Evolutionary conservation across 164 flowering plant genomes (phyloP).

Genomic region (Vitis vinifera): DNA sequence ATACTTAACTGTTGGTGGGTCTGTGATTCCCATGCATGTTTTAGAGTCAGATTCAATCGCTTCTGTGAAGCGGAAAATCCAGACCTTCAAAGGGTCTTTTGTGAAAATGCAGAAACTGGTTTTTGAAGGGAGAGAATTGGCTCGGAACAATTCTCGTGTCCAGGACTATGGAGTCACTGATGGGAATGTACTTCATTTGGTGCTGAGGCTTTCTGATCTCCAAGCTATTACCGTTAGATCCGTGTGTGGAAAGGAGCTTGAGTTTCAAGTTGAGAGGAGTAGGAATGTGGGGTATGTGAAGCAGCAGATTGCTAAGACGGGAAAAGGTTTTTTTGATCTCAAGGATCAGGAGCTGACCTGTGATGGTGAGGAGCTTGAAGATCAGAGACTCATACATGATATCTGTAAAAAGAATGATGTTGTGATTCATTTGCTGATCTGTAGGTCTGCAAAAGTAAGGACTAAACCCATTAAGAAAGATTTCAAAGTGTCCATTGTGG

Average conservation of each 20-base stretch:
- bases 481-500: slow-evolving; percentile 36
- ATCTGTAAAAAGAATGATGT: slow-evolving; percentile 27
- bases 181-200: slow-evolving; percentile 41
- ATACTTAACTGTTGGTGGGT: slow-evolving; percentile 38
- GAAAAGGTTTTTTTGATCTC: slow-evolving; percentile 23
- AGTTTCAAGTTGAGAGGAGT: slow-evolving; percentile 32
- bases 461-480: slow-evolving; percentile 27
- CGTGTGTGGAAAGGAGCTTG: slow-evolving; percentile 36
- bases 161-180: slow-evolving; percentile 40
- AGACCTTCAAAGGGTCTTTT: slow-evolving; percentile 36
- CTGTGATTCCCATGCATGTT: slow-evolving; percentile 47
- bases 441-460: slow-evolving; percentile 36
- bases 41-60: slow-evolving; percentile 58
- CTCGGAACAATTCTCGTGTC: slow-evolving; percentile 30
- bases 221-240: slow-evolving; percentile 41
- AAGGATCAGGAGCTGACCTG: slow-evolving; percentile 29
- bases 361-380: slow-evolving; percentile 46
- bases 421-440: slow-evolving; percentile 32
- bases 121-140: slow-evolving; percentile 48
- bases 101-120: slow-evolving; percentile 58
- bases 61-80: slow-evolving; percentile 57
- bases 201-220: slow-evolving; percentile 40
- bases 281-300: slow-evolving; percentile 44
- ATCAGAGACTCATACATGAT: slow-evolving; percentile 34
- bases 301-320: slow-evolving; percentile 36